Percentiles rank a stretch among this genome's conserved stretches.
phyloP scores from a whole-genome alignment of 805 yeast genomes.

The Brettanomyces sp. region DNA sequence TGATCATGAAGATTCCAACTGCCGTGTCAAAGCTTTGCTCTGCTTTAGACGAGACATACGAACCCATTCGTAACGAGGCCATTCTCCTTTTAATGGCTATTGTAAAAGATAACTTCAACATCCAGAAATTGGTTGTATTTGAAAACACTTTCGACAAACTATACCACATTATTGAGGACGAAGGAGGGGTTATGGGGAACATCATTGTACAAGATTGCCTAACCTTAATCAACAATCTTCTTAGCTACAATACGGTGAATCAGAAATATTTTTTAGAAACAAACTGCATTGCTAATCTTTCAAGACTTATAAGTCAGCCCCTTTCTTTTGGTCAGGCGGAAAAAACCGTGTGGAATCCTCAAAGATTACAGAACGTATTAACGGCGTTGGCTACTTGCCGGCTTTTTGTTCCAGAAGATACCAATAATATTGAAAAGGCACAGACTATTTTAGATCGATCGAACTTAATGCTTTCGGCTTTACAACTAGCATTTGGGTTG shows the following conservation, averaged over 20 bases:
- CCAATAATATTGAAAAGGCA: slow-evolving; percentile 48
- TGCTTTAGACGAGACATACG: slow-evolving; percentile 55
- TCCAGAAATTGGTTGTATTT: slow-evolving; percentile 89
- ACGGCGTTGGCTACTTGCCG: slow-evolving; percentile 65
- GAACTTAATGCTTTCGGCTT: slow-evolving; percentile 54
- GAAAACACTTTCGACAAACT: slow-evolving; percentile 83
- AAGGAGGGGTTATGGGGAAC: slow-evolving; percentile 85
- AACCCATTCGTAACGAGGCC: slow-evolving; percentile 84
- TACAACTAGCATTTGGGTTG: slow-evolving; percentile 63
- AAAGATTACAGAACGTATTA: slow-evolving; percentile 55
- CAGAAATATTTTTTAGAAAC: slow-evolving; percentile 86
- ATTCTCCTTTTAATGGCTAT: slow-evolving; percentile 76
- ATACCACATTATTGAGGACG: slow-evolving; percentile 72
- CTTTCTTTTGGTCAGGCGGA: slow-evolving; percentile 30
- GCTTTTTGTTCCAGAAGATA: slow-evolving; percentile 64
- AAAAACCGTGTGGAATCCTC: slow-evolving; percentile 67
- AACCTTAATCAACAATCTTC: slow-evolving; percentile 58
- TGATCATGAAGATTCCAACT: slow-evolving; percentile 62
- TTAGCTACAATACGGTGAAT: slow-evolving; percentile 79
- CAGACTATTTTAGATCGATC: slow-evolving; percentile 54
- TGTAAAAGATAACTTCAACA: slow-evolving; percentile 70
- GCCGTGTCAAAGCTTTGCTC: slow-evolving; percentile 70
- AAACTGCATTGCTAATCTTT: slow-evolving; percentile 60
- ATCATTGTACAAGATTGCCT: slow-evolving; percentile 87
- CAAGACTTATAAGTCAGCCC: slow-evolving; percentile 55